phyloP scores from a whole-genome alignment of 495 filamentous ascomycete genomes.

The Penicillium longicatenatum region DNA sequence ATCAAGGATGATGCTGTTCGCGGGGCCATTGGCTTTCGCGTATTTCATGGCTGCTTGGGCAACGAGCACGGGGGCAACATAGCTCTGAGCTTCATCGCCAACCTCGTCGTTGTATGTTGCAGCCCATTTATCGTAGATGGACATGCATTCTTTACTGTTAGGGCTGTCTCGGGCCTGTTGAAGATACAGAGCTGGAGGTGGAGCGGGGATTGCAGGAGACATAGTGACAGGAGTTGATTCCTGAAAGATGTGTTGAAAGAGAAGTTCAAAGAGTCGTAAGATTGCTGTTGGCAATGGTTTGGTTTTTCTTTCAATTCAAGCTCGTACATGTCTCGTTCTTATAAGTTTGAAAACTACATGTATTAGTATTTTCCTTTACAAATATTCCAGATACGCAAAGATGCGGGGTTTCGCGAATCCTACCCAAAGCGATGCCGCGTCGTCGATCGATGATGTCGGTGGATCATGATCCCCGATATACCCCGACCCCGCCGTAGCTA shows the following conservation, averaged over 20 bases:
- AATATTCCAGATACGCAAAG: conserved; percentile 15
- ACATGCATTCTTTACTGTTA: conserved; percentile 34
- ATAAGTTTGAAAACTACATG: conserved; percentile 12
- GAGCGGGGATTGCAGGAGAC: conserved; percentile 25
- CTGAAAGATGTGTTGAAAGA: neutral
- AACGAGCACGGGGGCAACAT: conserved; percentile 41
- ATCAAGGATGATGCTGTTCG: conserved; percentile 39
- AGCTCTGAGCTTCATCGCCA: conserved; percentile 37
- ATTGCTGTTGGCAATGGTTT: neutral
- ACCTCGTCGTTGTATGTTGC: conserved; percentile 46
- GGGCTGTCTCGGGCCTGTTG: conserved; percentile 27
- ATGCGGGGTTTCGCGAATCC: conserved; percentile 24
- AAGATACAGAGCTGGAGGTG: conserved; percentile 24
- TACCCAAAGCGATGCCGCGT: conserved; percentile 14
- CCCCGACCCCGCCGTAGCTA: conserved; percentile 4
- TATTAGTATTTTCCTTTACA: conserved; percentile 5
- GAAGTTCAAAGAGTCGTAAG: neutral
- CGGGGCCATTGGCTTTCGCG: conserved; percentile 17
- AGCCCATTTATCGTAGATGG: conserved; percentile 50
- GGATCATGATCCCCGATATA: conserved; percentile 12
- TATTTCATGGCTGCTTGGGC: conserved; percentile 35
- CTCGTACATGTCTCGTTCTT: conserved; percentile 16
- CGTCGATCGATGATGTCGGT: conserved; percentile 33
- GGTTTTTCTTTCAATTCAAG: neutral
- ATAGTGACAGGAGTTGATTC: conserved; percentile 15